A percentile compares a stretch with the other conserved stretches of the same genome.
Conservation (phyloP, 208 protist species). For the Acanthamoeba lenticulata region DNA sequence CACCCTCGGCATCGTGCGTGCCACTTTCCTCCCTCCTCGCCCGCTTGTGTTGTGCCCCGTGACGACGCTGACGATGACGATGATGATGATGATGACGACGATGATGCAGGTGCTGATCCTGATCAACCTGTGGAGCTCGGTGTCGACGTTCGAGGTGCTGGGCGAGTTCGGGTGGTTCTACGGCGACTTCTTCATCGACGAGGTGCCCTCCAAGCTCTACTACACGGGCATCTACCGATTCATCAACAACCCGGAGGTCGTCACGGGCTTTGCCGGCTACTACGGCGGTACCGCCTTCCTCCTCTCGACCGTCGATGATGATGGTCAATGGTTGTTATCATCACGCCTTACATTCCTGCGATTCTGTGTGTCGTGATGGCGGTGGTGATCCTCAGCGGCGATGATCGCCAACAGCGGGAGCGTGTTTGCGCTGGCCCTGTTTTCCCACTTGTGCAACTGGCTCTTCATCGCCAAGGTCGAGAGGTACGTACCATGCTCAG, state of each 20-base stretch:
- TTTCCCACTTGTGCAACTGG: slow-evolving; percentile 88
- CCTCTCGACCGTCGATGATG: not conserved
- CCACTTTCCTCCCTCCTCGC: not conserved
- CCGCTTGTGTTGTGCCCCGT: not conserved
- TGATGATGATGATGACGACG: slow-evolving; percentile 41
- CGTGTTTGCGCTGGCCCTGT: slow-evolving; percentile 88
- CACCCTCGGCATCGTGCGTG: slow-evolving; percentile 38
- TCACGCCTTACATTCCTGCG: not conserved
- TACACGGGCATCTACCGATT: slow-evolving; percentile 95
- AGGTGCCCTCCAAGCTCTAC: slow-evolving; percentile 87
- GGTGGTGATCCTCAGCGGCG: slow-evolving; percentile 72
- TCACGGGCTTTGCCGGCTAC: slow-evolving; percentile 91
- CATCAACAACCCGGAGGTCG: slow-evolving; percentile 94
- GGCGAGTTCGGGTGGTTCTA: slow-evolving; percentile 95
- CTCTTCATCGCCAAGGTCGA: slow-evolving; percentile 91
- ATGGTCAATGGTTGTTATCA: too few species aligned
- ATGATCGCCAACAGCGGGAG: slow-evolving; percentile 89
- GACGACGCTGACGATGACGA: slow-evolving; percentile 73
- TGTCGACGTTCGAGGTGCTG: slow-evolving; percentile 90
- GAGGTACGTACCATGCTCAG: slow-evolving; percentile 43
- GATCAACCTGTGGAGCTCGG: slow-evolving; percentile 91
- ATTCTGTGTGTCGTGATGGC: not conserved
- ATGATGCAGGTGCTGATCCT: slow-evolving; percentile 78
- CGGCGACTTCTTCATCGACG: slow-evolving; percentile 87
- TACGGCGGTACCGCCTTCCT: slow-evolving; percentile 82